Percentiles rank a stretch among this genome's conserved stretches.
Evolutionary conservation across 2,329 filamentous ascomycete species (phyloP).

Genomic region (Akanthomyces lecanii): DNA sequence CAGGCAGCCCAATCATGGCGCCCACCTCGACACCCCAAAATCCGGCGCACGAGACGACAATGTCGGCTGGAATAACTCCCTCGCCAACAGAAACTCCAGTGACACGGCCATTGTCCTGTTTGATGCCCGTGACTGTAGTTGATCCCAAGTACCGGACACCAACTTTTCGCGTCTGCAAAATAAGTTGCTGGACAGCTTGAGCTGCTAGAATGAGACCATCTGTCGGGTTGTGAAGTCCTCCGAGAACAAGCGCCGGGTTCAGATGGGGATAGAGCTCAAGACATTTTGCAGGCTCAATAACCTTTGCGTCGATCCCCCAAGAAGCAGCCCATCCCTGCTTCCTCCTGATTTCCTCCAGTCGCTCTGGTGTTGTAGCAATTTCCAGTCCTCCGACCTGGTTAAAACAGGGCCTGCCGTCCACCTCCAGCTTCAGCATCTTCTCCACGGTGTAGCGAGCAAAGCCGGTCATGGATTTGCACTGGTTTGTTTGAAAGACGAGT

Average conservation of each 20-base stretch:
- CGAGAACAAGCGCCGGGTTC: conserved; percentile 49
- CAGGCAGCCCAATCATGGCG: conserved; percentile 53
- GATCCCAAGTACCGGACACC: conserved; percentile 54
- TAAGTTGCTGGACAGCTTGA: conserved; percentile 57
- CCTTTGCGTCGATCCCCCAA: conserved; percentile 54
- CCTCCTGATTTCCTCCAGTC: conserved; percentile 58
- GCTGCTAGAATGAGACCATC: conserved; percentile 60
- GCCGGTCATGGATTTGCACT: conserved; percentile 52
- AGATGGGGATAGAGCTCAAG: conserved; percentile 50
- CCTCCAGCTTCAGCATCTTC: conserved; percentile 51
- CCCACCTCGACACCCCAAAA: conserved; percentile 65
- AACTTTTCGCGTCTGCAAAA: conserved; percentile 52
- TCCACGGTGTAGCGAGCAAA: conserved; percentile 60
- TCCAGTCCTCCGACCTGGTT: conserved; percentile 62
- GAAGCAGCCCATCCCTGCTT: conserved; percentile 58
- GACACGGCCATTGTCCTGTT: conserved; percentile 43
- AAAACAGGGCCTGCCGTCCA: conserved; percentile 42
- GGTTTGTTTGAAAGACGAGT: conserved; percentile 60
- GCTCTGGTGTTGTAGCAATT: conserved; percentile 55
- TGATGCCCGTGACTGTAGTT: conserved; percentile 56
- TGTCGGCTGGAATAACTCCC: conserved; percentile 51
- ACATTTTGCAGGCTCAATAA: conserved; percentile 51
- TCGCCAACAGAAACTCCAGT: conserved; percentile 51
- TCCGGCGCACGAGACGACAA: conserved; percentile 59
- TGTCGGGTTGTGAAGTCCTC: conserved; percentile 55